Conservation (phyloP, 2,329 filamentous ascomycete genomes). For the Endoconidiophora laricicola region DNA sequence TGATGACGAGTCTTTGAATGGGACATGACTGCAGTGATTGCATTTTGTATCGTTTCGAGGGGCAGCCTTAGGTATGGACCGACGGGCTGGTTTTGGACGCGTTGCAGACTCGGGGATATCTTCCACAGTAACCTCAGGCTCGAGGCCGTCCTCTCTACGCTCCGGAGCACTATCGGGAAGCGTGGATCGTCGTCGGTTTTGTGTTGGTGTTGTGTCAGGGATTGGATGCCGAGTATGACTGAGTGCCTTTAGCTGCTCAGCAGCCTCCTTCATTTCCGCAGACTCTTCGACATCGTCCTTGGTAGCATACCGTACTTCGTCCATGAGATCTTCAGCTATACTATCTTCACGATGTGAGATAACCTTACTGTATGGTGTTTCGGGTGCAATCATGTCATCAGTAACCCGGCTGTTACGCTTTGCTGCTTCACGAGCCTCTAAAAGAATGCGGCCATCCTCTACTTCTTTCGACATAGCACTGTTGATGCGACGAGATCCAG, state of each 20-base stretch:
- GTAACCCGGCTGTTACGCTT: slow-evolving; percentile 8
- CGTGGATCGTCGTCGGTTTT: slow-evolving; percentile 16
- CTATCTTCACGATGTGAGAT: slow-evolving; percentile 2
- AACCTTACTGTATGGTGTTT: slow-evolving; percentile 2
- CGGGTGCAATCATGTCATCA: slow-evolving; percentile 6
- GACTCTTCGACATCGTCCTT: slow-evolving; percentile 37
- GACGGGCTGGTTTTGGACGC: slow-evolving; percentile 25
- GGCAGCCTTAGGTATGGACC: slow-evolving; percentile 30
- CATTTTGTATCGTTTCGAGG: slow-evolving; percentile 46
- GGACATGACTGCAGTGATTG: slow-evolving; percentile 43
- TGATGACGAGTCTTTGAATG: slow-evolving; percentile 51
- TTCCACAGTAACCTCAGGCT: slow-evolving; percentile 22
- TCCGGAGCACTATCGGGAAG: slow-evolving; percentile 24
- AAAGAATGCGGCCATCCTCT: slow-evolving; percentile 39
- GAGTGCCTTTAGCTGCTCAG: slow-evolving; percentile 48
- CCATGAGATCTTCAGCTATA: slow-evolving; percentile 6
- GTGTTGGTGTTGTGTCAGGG: slow-evolving; percentile 23
- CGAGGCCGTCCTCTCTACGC: slow-evolving; percentile 20
- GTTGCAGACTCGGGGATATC: slow-evolving; percentile 16
- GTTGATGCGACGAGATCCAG: slow-evolving; percentile 8
- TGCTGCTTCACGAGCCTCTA: slow-evolving; percentile 34
- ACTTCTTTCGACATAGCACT: slow-evolving; percentile 32
- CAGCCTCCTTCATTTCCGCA: slow-evolving; percentile 53
- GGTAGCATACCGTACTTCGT: slow-evolving; percentile 7
- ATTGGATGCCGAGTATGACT: slow-evolving; percentile 40